Percentiles rank a stretch among this genome's conserved stretches.
phyloP scores from a whole-genome alignment of 257 asterid species.

The Fraxinus anomala region DNA sequence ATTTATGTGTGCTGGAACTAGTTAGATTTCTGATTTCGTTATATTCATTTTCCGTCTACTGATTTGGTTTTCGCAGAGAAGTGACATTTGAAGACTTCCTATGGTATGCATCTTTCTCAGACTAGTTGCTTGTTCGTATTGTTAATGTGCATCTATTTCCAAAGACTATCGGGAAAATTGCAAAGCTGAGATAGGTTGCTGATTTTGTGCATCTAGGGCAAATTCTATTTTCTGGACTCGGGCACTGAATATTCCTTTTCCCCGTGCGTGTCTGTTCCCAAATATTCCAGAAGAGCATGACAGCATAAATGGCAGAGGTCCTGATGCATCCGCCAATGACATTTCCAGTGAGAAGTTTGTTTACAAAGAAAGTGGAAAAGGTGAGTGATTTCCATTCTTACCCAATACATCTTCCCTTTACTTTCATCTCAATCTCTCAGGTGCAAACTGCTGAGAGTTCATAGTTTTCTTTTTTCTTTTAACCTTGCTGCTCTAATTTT shows the following conservation, averaged over 20 bases:
- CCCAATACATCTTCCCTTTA: constrained; percentile 11
- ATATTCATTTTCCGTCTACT: constrained; percentile 11
- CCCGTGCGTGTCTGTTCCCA: constrained; percentile 55
- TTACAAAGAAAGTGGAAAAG: constrained; percentile 40
- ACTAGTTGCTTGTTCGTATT: constrained; percentile 19
- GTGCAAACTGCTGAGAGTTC: constrained; percentile 14
- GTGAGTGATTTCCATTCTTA: constrained; percentile 37
- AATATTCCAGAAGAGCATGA: constrained; percentile 42
- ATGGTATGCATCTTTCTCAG: constrained; percentile 54
- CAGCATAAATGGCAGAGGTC: constrained; percentile 21
- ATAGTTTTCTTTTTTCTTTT: constrained; percentile 16
- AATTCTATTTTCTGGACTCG: constrained; percentile 96
- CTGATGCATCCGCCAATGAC: constrained; percentile 30
- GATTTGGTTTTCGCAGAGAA: constrained; percentile 63
- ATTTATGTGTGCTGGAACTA: constrained; percentile 17
- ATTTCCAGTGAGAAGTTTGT: constrained; percentile 41
- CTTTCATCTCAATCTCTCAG: constrained; percentile 17
- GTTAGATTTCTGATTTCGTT: constrained; percentile 20
- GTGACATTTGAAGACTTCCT: constrained; percentile 87
- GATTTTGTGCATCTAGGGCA: constrained; percentile 64
- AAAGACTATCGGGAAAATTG: constrained; percentile 4
- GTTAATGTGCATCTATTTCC: constrained; percentile 7
- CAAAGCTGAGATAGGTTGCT: constrained; percentile 27
- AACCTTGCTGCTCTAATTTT: constrained; percentile 17
- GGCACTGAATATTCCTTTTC: constrained; percentile 86